Evolutionary conservation across 306 rosid genomes (phyloP), one percentile per base, ranked within the genome.

Genomic region (Cyamopsis tetragonoloba): DNA sequence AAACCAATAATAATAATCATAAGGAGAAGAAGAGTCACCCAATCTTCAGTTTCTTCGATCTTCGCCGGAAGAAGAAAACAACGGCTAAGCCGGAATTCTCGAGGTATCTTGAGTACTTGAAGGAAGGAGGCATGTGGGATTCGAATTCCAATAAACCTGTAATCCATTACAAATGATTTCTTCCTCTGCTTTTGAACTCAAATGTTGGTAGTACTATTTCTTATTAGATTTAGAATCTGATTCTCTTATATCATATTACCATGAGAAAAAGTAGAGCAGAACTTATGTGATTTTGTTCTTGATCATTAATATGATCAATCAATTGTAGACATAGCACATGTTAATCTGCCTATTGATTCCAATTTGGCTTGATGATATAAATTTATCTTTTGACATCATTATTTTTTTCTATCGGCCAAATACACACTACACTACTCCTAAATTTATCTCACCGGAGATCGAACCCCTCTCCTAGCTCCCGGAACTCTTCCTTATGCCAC

Each of bases 121-220:
- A 87, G 79, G 93, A 87, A 65, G 93, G 89, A 51, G 93, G 93
- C 71, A 54, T 73, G 70, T 87, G 89, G 88, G 86, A 84, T 78
- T 53, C 11, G 38, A 69, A 75, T 13, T 49, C 84, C 38, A 84
- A 76, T 67, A 63, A 66, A 26, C 89, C 93, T 63, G 83, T 87
- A 22, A 84, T 87, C 22, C 39, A 82, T 72, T 84, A 82, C 58
- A 82, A 76, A 47, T 84, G 84, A 82, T 44, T 17, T 27, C n/a
- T 50, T 62, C 14, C 35, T 46, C 12, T 27, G 23, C 18, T 55
- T 70, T 44, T 15, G 27, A 22, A 43, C 24, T 69, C 41, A 35
- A 31, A 13, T 44, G 55, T 26, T 18, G 2, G 13, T 44, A 11
- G 31, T 55, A 26, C 1, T 60, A 9, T 31, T 34, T 53, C 3